Conservation (phyloP, 768 basidiomycete species). For the Russula sp. region DNA sequence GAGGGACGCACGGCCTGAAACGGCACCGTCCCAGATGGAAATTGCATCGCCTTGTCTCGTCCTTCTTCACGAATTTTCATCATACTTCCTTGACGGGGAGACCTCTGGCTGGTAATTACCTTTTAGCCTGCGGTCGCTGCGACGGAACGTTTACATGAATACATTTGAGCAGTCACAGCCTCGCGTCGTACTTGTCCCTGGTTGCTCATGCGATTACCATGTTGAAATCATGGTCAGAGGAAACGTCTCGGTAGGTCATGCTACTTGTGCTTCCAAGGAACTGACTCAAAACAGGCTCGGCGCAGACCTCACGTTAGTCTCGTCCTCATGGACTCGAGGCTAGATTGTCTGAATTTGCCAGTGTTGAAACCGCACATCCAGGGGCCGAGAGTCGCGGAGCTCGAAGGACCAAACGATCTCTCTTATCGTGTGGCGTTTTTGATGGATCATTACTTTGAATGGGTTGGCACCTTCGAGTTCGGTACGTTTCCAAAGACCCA, state of each 20-base stretch:
- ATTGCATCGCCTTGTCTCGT: constrained; percentile 22
- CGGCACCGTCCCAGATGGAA: constrained; percentile 3
- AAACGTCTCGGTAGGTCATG: constrained; percentile 20
- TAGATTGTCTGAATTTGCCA: constrained; percentile 23
- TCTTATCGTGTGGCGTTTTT: constrained; percentile 20
- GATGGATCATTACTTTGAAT: constrained; percentile 27
- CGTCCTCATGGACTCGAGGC: constrained; percentile 28
- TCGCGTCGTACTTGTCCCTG: constrained; percentile 27
- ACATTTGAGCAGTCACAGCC: constrained; percentile 13
- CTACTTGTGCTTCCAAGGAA: background rate
- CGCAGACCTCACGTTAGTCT: constrained; percentile 15
- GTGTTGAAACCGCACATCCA: constrained; percentile 11
- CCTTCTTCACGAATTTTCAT: constrained; percentile 29
- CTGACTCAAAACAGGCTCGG: background rate
- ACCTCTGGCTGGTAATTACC: constrained; percentile 7
- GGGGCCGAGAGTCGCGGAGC: background rate
- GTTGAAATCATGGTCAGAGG: constrained; percentile 12
- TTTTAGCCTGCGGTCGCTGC: background rate
- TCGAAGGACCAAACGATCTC: constrained; percentile 6
- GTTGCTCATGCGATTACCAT: constrained; percentile 21
- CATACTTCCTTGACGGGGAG: constrained; percentile 25
- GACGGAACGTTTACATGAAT: background rate
- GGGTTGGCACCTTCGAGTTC: constrained; percentile 25
- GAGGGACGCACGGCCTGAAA: constrained; percentile 12
- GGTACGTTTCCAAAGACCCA: constrained; percentile 7